These are phyloP conservation scores for Coniochaeta pulveracea DNA, from an alignment of 2,329 filamentous ascomycete species.

Conservation along the genomic window DNA sequence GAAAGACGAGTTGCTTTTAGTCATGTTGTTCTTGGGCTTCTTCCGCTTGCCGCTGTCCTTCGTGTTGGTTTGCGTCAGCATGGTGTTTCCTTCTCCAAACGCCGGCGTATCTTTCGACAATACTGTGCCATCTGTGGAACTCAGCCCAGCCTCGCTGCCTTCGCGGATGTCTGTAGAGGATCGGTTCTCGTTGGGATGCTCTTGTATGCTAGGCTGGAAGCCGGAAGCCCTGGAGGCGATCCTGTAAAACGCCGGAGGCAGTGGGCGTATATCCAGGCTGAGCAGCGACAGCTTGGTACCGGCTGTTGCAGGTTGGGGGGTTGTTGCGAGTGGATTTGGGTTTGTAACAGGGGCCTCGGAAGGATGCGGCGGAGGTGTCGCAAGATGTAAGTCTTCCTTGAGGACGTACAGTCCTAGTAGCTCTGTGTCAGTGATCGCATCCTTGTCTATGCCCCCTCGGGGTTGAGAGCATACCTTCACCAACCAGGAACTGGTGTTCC, in stretches of 20 bases:
- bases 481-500: conserved; percentile 83
- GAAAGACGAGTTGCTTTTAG: conserved; percentile 97
- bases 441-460: neutral
- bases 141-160: conserved; percentile 44
- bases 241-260: conserved; percentile 42
- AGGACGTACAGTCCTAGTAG: conserved; percentile 71
- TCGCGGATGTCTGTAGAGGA: conserved; percentile 48
- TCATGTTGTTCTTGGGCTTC: conserved; percentile 97
- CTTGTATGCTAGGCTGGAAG: conserved; percentile 41
- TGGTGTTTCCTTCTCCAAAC: conserved; percentile 79
- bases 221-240: conserved; percentile 34
- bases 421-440: neutral
- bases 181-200: conserved; percentile 49
- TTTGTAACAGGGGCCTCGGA: conserved; percentile 82
- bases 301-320: conserved; percentile 67
- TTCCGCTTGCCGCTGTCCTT: conserved; percentile 71
- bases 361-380: conserved; percentile 89
- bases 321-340: conserved; percentile 83
- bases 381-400: conserved; percentile 82
- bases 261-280: conserved; percentile 51
- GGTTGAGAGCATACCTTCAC: conserved; percentile 58
- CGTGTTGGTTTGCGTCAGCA: conserved; percentile 49
- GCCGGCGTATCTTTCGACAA: conserved; percentile 44
- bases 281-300: conserved; percentile 79
- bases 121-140: conserved; percentile 38